Evolutionary conservation across 768 basidiomycete species (phyloP).

Genomic region (Trametes cubensis): DNA sequence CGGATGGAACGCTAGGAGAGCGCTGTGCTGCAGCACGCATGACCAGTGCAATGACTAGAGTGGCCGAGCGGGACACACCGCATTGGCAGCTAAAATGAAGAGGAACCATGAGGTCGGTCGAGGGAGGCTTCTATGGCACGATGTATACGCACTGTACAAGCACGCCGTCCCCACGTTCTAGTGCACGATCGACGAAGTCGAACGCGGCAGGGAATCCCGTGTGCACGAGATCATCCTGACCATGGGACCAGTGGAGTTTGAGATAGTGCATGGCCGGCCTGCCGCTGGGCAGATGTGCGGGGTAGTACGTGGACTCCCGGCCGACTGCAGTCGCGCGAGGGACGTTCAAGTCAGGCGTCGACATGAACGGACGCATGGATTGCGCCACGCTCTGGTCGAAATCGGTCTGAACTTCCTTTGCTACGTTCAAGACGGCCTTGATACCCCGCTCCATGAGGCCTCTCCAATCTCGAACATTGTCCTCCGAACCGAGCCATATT

Average conservation of each 20-base stretch:
- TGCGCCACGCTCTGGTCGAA: conserved; percentile 55
- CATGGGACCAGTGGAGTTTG: conserved; percentile 91
- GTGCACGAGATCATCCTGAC: conserved; percentile 84
- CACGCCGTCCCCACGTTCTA: conserved; percentile 76
- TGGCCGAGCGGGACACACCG: conserved; percentile 90
- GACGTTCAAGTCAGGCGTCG: conserved; percentile 64
- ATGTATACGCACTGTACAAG: conserved; percentile 74
- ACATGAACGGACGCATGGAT: conserved; percentile 61
- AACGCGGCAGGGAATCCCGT: conserved; percentile 80
- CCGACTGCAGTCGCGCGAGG: conserved; percentile 34
- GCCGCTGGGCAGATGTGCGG: conserved; percentile 66
- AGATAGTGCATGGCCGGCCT: conserved; percentile 85
- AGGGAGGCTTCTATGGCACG: background rate
- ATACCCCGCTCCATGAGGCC: conserved; percentile 72
- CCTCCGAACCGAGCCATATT: conserved; percentile 90
- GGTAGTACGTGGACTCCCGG: conserved; percentile 57
- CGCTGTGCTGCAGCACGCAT: conserved; percentile 87
- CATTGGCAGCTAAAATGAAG: conserved; percentile 75
- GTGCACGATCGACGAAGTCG: conserved; percentile 76
- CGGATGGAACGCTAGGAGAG: conserved; percentile 66
- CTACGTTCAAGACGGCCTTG: conserved; percentile 85
- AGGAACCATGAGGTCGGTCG: conserved; percentile 12
- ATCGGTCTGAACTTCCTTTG: conserved; percentile 84
- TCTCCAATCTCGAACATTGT: conserved; percentile 84
- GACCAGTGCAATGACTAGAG: conserved; percentile 86